Evolutionary conservation across 179 eudicot species (phyloP).

Genomic region (Camellia oleifera): DNA sequence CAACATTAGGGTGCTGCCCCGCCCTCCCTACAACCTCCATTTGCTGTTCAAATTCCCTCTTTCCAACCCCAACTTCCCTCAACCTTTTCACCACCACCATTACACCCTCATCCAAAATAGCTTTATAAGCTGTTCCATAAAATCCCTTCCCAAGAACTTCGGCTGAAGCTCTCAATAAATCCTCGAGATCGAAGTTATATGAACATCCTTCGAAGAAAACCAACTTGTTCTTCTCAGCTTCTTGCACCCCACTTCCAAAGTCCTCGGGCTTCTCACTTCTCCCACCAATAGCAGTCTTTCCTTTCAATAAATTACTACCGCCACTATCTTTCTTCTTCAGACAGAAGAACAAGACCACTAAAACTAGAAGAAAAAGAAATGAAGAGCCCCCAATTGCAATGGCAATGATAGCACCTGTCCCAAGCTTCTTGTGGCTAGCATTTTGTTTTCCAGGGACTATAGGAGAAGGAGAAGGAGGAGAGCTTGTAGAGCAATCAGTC

Average conservation of each 20-base stretch:
- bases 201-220: conserved; percentile 64
- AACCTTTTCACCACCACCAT: conserved; percentile 72
- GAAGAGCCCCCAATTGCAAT: conserved; percentile 44
- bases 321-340: conserved; percentile 31
- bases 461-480: conserved; percentile 8
- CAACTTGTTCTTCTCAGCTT: conserved; percentile 74
- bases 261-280: conserved; percentile 52
- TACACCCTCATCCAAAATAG: conserved; percentile 61
- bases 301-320: conserved; percentile 24
- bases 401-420: conserved; percentile 45
- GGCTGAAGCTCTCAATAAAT: conserved; percentile 78
- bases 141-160: conserved; percentile 84
- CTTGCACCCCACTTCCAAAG: conserved; percentile 80
- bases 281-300: conserved; percentile 39
- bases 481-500: conserved; percentile 26
- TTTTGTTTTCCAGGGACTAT: conserved; percentile 10
- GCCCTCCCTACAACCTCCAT: conserved; percentile 60
- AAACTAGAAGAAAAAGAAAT: conserved; percentile 28
- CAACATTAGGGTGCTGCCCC: conserved; percentile 55
- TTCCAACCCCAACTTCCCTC: conserved; percentile 60
- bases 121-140: conserved; percentile 76
- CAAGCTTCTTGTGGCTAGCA: conserved; percentile 30
- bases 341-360: conserved; percentile 39
- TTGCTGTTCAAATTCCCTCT: conserved; percentile 73
- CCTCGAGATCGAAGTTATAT: conserved; percentile 73